Evolutionary conservation across 2,329 filamentous ascomycete genomes (phyloP), one percentile per base, ranked within the genome.

Genomic region (Ceratocystis ficicola): DNA sequence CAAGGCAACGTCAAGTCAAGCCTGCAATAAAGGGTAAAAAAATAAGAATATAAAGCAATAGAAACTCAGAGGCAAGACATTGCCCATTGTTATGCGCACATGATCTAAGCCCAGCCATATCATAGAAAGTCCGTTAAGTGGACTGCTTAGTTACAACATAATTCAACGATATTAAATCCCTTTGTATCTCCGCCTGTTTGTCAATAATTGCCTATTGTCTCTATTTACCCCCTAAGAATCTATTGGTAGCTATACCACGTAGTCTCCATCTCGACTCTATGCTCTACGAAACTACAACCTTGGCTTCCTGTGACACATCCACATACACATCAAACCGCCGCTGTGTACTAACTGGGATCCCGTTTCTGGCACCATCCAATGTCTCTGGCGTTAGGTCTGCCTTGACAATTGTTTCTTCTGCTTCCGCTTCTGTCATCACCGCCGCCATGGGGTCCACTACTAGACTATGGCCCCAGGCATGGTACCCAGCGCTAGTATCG

Each of bases 241-340:
- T 48, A 30, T n/a, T 44, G 5, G 10, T 46, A 28, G n/a, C 25
- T n/a, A 32, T 22, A 44, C 17, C 20, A 12, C 20, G 22, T n/a
- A 5, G 44, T 28, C 22, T n/a, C 15, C 3, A 30, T 15, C 7
- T 44, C 8, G 22, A 7, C 15, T 3, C 17, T 15, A 22, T 17
- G 3, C 25, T 32, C 20, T 32, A 67, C 30, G 63, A 65, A 44
- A 67, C 65, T 28, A 57, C 63, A 25, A 67, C 63, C 60, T 65
- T 67, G 46, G 66, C 66, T 30, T 44, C 66, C 41, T 52, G 28
- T 25, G 63, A 48, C 41, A 99, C 85, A 79, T 99, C 92, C 0
- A 90, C 88, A 75, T 99, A 99, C 22, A 99, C 88, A 75, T 99
- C 94, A 74, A 96, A 99, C 70, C 94, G 81, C 72, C 94, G 82